A percentile compares a stretch with the other conserved stretches of the same genome.
phyloP scores from a whole-genome alignment of 768 basidiomycete genomes.

The Tylopilus sp. region DNA sequence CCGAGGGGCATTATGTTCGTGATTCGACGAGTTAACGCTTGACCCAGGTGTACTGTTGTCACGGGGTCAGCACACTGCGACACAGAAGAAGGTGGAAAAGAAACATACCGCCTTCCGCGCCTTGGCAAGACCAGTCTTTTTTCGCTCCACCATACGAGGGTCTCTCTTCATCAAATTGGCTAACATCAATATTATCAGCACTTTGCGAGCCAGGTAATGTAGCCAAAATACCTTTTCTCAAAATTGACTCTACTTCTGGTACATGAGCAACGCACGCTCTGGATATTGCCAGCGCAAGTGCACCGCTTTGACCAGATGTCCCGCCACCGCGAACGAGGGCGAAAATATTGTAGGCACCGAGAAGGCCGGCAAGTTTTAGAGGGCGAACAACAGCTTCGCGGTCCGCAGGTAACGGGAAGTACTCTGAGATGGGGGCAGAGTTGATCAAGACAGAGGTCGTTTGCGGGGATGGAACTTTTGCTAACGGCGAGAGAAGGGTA shows the following conservation, averaged over 20 bases:
- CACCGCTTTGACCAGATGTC: slow-evolving; percentile 89
- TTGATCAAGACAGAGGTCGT: slow-evolving; percentile 79
- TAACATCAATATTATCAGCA: slow-evolving; percentile 29
- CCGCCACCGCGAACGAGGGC: slow-evolving; percentile 83
- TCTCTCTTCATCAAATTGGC: slow-evolving; percentile 87
- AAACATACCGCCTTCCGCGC: slow-evolving; percentile 83
- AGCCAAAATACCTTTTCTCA: slow-evolving; percentile 60
- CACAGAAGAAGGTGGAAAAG: neutral
- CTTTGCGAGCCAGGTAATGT: neutral
- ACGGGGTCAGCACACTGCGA: slow-evolving; percentile 6
- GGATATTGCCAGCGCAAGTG: slow-evolving; percentile 66
- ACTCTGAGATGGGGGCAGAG: slow-evolving; percentile 71
- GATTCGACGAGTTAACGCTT: slow-evolving; percentile 45
- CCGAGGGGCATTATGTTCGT: neutral
- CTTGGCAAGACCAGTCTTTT: slow-evolving; percentile 92
- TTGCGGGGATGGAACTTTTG: slow-evolving; percentile 35
- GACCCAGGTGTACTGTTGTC: slow-evolving; percentile 84
- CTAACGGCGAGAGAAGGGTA: slow-evolving; percentile 17
- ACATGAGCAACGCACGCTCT: slow-evolving; percentile 72
- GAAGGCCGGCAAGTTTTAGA: slow-evolving; percentile 73
- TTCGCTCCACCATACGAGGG: slow-evolving; percentile 97
- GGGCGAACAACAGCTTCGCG: slow-evolving; percentile 82
- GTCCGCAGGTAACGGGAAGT: slow-evolving; percentile 73
- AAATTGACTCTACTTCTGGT: slow-evolving; percentile 57
- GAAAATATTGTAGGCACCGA: slow-evolving; percentile 82